Percentiles rank a stretch among this genome's conserved stretches.
phyloP scores from a whole-genome alignment of 371 early-diverging fungal species.

The Rhizopus sp. region DNA sequence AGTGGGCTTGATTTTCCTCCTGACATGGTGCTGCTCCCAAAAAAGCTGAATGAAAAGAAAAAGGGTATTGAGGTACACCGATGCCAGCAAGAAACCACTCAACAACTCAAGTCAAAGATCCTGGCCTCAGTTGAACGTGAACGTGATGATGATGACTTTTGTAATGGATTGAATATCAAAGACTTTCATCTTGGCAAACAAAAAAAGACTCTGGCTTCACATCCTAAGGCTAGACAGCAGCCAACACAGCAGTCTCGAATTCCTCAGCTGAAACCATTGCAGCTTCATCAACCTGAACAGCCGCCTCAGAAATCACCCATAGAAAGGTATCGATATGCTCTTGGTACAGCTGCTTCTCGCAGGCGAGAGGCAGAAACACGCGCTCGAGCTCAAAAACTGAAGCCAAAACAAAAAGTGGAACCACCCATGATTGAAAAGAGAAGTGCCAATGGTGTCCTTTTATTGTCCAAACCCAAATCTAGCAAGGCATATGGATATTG shows the following conservation, averaged over 20 bases:
- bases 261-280: neutral
- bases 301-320: neutral
- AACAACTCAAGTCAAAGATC: neutral
- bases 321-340: neutral
- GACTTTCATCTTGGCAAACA: constrained; percentile 2
- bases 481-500: constrained; percentile 24
- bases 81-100: neutral
- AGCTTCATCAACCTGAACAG: neutral
- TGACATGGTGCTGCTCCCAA: constrained; percentile 16
- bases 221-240: neutral
- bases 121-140: constrained; percentile 14
- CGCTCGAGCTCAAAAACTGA: constrained; percentile 3
- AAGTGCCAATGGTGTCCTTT: constrained; percentile 12
- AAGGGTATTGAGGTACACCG: neutral
- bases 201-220: neutral
- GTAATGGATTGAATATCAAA: constrained; percentile 29
- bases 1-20: constrained; percentile 32
- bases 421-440: neutral
- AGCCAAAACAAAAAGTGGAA: neutral
- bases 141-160: constrained; percentile 37
- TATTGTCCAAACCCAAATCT: constrained; percentile 25
- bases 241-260: neutral
- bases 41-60: constrained; percentile 12
- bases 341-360: constrained; percentile 6
- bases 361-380: constrained; percentile 6